phyloP scores from a whole-genome alignment of 2,329 filamentous ascomycete species.

The Endoconidiophora polonica region DNA sequence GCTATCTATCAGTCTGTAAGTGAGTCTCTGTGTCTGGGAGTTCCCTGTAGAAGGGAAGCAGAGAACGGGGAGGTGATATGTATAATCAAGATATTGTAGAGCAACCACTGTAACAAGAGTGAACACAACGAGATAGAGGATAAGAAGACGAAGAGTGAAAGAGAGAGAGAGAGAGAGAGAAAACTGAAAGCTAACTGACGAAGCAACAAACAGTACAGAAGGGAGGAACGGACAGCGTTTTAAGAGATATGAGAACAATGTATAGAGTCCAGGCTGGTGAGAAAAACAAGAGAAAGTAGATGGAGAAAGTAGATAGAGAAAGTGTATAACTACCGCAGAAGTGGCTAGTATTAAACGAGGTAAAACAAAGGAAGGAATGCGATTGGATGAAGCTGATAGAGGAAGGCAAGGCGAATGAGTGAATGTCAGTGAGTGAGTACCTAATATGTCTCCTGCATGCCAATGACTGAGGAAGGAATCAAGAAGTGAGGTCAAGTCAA shows the following conservation, averaged over 20 bases:
- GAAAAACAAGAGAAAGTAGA: not conserved
- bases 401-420: constrained; percentile 7
- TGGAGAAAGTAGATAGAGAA: not conserved
- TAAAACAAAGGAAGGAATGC: constrained; percentile 5
- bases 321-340: no score
- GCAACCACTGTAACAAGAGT: not conserved
- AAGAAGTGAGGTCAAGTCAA: not conserved
- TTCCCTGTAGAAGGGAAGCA: constrained; percentile 3
- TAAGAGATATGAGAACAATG: no score
- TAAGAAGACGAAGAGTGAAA: not conserved
- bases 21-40: no score
- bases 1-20: not conserved
- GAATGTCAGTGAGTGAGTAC: constrained; percentile 7
- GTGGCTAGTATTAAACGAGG: not conserved
- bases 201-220: no score
- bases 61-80: constrained; percentile 1
- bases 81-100: constrained; percentile 1
- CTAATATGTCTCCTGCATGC: constrained; percentile 5
- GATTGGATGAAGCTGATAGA: not conserved
- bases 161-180: constrained; percentile 2
- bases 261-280: not conserved
- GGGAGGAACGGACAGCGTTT: no score
- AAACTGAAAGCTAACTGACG: not conserved
- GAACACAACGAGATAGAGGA: not conserved
- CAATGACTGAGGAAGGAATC: constrained; percentile 7